Conservation (phyloP, 257 asterid species). For the Primulina tabacum region DNA sequence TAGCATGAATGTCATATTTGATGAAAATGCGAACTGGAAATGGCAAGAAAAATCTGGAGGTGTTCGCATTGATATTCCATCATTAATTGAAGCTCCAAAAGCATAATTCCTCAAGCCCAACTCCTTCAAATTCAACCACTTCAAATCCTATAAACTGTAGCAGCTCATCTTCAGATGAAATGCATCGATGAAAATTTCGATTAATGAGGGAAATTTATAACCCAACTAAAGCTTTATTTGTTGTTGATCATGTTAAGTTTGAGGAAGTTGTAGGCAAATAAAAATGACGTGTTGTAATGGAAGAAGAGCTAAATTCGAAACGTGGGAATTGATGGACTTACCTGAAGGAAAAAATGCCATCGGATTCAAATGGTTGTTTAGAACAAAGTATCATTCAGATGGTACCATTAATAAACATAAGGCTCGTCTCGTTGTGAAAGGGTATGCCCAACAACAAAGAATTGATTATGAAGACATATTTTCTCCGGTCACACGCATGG, state of each 20-base stretch:
- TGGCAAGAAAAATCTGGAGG: too few relatives aligned
- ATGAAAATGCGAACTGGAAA: not conserved
- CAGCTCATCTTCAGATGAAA: not conserved
- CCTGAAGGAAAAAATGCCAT: too few relatives aligned
- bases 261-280: not conserved
- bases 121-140: not conserved
- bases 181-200: not conserved
- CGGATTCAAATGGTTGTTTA: too few relatives aligned
- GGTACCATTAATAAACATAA: not conserved
- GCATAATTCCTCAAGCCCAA: too few relatives aligned
- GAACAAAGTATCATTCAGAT: too few relatives aligned
- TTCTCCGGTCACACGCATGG: not conserved
- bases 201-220: not conserved
- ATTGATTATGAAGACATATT: not conserved
- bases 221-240: not conserved
- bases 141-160: not conserved
- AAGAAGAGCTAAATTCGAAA: not conserved
- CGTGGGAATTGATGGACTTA: too few relatives aligned
- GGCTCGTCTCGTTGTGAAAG: not conserved
- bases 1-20: not conserved
- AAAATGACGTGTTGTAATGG: conserved; percentile 1
- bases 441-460: too few relatives aligned
- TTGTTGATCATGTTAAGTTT: not conserved
- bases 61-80: not conserved
- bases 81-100: not conserved